Conservation (phyloP, 192 early-diverging fungal genomes). For the Entomortierella parvispora region DNA sequence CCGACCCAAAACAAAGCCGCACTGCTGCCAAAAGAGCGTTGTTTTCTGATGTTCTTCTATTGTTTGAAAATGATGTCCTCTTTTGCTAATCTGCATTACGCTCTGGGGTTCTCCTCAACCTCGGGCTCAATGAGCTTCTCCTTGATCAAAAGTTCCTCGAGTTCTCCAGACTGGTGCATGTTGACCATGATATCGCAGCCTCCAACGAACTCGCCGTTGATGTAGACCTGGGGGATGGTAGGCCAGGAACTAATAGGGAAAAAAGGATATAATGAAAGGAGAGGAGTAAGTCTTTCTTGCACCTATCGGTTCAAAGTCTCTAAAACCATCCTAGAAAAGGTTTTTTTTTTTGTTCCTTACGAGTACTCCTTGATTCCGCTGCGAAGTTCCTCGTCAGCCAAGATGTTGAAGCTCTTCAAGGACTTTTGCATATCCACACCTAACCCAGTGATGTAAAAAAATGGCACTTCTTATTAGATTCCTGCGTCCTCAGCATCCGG, state of each 20-base stretch:
- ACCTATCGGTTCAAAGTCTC: too few species aligned
- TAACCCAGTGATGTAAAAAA: constrained; percentile 14
- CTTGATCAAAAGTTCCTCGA: constrained; percentile 81
- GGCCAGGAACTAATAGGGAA: constrained; percentile 78
- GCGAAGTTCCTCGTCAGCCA: constrained; percentile 92
- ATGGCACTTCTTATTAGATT: constrained; percentile 1
- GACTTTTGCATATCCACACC: constrained; percentile 75
- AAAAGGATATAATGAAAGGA: neutral
- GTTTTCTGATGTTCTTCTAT: neutral
- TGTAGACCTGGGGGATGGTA: constrained; percentile 95
- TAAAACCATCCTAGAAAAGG: neutral
- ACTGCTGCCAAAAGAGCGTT: too few species aligned
- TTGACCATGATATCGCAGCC: constrained; percentile 93
- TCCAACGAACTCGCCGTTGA: constrained; percentile 96
- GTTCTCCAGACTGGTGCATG: constrained; percentile 91
- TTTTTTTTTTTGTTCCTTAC: constrained; percentile 41
- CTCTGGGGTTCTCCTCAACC: constrained; percentile 44
- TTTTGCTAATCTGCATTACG: too few species aligned
- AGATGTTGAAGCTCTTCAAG: constrained; percentile 82
- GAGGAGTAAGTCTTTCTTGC: constrained; percentile 25
- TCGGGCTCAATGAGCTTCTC: constrained; percentile 70
- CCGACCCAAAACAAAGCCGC: too few species aligned
- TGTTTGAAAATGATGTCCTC: too few species aligned
- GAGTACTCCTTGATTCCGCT: constrained; percentile 94
- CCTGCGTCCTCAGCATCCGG: neutral